Evolutionary conservation across 2,329 filamentous ascomycete species (phyloP).

Genomic region (Fusarium ramigenum): DNA sequence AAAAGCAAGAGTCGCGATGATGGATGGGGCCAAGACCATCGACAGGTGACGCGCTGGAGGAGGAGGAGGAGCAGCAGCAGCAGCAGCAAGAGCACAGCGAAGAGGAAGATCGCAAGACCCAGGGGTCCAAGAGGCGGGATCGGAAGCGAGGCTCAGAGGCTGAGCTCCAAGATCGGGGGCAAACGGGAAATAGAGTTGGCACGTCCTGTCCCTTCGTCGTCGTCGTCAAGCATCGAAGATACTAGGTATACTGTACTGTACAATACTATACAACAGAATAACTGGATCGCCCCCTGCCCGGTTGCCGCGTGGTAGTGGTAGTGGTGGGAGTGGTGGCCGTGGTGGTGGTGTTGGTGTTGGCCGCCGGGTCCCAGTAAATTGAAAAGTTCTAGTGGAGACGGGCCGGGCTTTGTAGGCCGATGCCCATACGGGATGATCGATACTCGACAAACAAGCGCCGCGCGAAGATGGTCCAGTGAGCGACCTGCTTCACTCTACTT

Average conservation of each 20-base stretch:
- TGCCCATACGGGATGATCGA: constrained; percentile 37
- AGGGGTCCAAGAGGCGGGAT: constrained; percentile 32
- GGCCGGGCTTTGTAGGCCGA: constrained; percentile 35
- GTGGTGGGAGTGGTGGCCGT: constrained; percentile 42
- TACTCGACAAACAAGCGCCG: constrained; percentile 37
- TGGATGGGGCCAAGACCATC: constrained; percentile 34
- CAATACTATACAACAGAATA: constrained; percentile 1
- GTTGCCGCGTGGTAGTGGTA: constrained; percentile 39
- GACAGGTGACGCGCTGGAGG: constrained; percentile 22
- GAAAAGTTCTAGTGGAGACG: constrained; percentile 37
- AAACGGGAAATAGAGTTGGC: constrained; percentile 28
- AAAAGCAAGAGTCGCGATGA: constrained; percentile 30
- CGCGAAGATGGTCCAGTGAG: constrained; percentile 22
- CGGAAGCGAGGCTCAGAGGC: constrained; percentile 28
- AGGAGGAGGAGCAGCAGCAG: not conserved
- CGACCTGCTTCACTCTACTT: not conserved
- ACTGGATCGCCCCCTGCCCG: constrained; percentile 37
- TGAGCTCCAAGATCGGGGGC: constrained; percentile 24
- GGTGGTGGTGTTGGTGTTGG: constrained; percentile 36
- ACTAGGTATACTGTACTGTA: constrained; percentile 6
- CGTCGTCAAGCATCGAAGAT: constrained; percentile 34
- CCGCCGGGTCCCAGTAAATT: constrained; percentile 33
- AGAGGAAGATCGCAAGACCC: constrained; percentile 12
- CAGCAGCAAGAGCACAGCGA: not conserved
- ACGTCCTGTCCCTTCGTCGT: constrained; percentile 1